These are phyloP conservation scores for Fraxinus latifolia DNA, from an alignment of 305 asterid species.

Conservation along the genomic window DNA sequence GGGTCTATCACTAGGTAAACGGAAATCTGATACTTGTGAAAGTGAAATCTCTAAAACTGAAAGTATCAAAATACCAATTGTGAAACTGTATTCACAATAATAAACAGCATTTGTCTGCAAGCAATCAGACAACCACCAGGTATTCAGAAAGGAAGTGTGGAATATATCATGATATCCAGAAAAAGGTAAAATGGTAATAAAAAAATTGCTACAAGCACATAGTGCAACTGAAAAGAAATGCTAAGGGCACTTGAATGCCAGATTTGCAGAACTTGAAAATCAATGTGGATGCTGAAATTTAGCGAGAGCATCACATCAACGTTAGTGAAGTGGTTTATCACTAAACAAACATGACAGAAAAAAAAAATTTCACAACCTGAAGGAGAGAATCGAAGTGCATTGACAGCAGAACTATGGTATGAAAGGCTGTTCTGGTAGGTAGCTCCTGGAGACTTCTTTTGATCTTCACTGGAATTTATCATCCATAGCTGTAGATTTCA, in stretches of 20 bases:
- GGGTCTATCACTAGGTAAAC: background rate
- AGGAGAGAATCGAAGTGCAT: constrained; percentile 89
- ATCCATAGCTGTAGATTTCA: constrained; percentile 69
- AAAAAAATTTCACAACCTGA: too few relatives aligned
- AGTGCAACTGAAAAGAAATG: background rate
- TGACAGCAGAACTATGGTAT: constrained; percentile 80
- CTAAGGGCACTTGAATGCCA: background rate
- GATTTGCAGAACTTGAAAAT: background rate
- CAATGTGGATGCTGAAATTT: background rate
- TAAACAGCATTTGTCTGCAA: background rate
- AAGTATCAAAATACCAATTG: background rate
- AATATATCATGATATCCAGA: background rate
- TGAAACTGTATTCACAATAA: background rate
- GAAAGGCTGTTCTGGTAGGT: constrained; percentile 70
- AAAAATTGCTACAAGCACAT: background rate
- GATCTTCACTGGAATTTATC: constrained; percentile 45
- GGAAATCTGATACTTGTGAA: background rate
- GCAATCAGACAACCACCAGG: background rate
- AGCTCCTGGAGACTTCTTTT: constrained; percentile 64
- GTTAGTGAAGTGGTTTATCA: background rate
- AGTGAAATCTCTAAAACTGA: background rate
- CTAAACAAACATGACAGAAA: background rate
- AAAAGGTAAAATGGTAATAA: background rate
- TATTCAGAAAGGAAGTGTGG: background rate
- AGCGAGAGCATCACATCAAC: background rate